Base-by-base conservation (phyloP, 352 stramenopile species). In the Salisapilia sapeloensis region DNA sequence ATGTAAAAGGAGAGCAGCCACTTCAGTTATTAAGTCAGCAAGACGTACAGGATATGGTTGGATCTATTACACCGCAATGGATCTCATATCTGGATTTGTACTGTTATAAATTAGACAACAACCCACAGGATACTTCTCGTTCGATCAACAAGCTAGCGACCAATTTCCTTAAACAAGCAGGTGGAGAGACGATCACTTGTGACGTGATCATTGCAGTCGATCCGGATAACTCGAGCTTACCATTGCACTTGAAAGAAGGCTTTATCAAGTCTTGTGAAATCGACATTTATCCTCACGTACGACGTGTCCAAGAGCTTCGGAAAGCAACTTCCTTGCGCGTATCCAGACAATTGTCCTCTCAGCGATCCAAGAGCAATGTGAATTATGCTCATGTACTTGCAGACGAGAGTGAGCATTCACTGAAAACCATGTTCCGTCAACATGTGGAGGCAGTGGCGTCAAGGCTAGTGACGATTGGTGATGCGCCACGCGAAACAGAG, bases 191-290 rank as follows among this genome's bases (percentile, higher is more conserved):
- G 15, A 53, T 46, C n/a, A 35, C 41, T 24, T 66, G 72, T 9
- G 56, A 85, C 26, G 38, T 89, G 29, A 50, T 89, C 14, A 62
- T 89, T 27, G 54, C 61, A 1, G 43, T 81, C 31, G 55, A 85
- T 32, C 17, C 56, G 0, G 49, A 71, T 1, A 55, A 51, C 5
- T 64, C 46, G 22, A 63, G 58, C 14, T 19, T 85, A 6, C 29
- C 52, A 9, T 33, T 89, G 17, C 48, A 82, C 38, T 34, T 89
- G 11, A 72, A 74, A 7, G 58, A 89, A 40, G 63, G 47, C 1
- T 85, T 85, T 32, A 64, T 89, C 15, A 40, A 56, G 16, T 67
- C 69, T 29, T 50, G 67, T 31, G 48, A 75, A 15, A 43, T 80
- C 9, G 72, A 89, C 14, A 41, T 82, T n/a, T 44, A 75, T 9